Base-by-base conservation (phyloP, 345 rosid species). In the Gossypium stocksii region DNA sequence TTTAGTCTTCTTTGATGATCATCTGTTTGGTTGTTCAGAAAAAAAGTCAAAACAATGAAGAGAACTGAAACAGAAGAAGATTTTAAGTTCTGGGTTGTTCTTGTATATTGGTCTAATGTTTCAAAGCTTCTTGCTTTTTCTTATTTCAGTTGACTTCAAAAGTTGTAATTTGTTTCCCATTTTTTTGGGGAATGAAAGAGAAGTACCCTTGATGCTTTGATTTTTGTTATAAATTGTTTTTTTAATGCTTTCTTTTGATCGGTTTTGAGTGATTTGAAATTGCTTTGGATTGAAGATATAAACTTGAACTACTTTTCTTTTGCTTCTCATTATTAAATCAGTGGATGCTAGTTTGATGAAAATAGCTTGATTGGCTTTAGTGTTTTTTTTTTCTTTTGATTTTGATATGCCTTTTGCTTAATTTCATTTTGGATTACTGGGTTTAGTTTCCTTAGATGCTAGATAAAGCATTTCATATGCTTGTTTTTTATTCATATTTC, bases 21-120 rank as follows among this genome's bases (percentile, higher is more conserved):
- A 15, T 71, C 27, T 49, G 76, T 81, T 81, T 54, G 44, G 52
- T 67, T 71, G 45, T 44, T 60, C 43, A 10, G 79, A 25, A 9
- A 25, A 74, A 4, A n/a, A 34, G 41, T 48, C 49, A 51, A 52
- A 22, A 17, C 27, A 17, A 29, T 22, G 59, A 51, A 16, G 13
- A 16, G 10, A 27, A 52, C 25, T 15, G 60, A 25, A 48, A 71
- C 38, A 56, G 43, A 73, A 14, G 4, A 49, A 44, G 43, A 22
- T 2, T 20, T 57, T 41, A 29, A 66, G 10, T 25, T 61, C 64
- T 58, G 3, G 69, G 41, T 71, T 7, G 41, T 45, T 66, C n/a
- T 66, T 66, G 71, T 53, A 66, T 20, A 13, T 45, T 45, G 53
- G 3, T 66, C 23, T 45, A 45, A 20, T 45, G 71, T 29, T 20